phyloP scores from a whole-genome alignment of 176 grass and related monocot species.

The Cenchrus americanus region DNA sequence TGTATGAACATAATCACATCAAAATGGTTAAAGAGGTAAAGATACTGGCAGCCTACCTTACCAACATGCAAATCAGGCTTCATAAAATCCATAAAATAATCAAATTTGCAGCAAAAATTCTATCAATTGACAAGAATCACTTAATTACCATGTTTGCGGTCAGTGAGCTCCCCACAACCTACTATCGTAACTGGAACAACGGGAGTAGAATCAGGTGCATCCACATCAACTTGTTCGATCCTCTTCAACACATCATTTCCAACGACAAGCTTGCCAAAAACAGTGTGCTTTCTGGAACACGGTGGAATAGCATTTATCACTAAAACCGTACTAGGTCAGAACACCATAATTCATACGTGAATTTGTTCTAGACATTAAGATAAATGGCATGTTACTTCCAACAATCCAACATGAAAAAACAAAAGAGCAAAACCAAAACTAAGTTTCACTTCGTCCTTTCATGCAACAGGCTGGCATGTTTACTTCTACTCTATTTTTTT shows the following conservation, averaged over 20 bases:
- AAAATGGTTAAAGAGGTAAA: slow-evolving; percentile 15
- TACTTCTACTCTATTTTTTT: neutral
- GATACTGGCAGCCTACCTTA: neutral
- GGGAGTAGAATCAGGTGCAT: slow-evolving; percentile 49
- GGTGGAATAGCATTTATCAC: slow-evolving; percentile 31
- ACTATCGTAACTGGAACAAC: slow-evolving; percentile 78
- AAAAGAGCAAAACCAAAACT: slow-evolving; percentile 4
- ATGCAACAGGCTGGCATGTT: neutral
- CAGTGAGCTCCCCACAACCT: slow-evolving; percentile 76
- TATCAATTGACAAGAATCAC: neutral
- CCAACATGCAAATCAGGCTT: slow-evolving; percentile 5
- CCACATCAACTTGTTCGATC: slow-evolving; percentile 86
- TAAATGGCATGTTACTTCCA: neutral
- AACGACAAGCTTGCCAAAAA: slow-evolving; percentile 95
- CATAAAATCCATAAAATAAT: neutral
- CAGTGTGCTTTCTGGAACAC: slow-evolving; percentile 76
- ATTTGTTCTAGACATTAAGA: neutral
- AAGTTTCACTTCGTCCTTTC: neutral
- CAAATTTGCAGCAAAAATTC: neutral
- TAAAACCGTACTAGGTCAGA: slow-evolving; percentile 19
- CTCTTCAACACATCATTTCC: slow-evolving; percentile 82
- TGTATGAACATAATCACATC: slow-evolving; percentile 25
- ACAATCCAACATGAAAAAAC: slow-evolving; percentile 5
- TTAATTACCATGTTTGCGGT: slow-evolving; percentile 44
- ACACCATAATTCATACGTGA: neutral